Evolutionary conservation across 345 rosid species (phyloP).

Genomic region (Odontarrhena argentea): DNA sequence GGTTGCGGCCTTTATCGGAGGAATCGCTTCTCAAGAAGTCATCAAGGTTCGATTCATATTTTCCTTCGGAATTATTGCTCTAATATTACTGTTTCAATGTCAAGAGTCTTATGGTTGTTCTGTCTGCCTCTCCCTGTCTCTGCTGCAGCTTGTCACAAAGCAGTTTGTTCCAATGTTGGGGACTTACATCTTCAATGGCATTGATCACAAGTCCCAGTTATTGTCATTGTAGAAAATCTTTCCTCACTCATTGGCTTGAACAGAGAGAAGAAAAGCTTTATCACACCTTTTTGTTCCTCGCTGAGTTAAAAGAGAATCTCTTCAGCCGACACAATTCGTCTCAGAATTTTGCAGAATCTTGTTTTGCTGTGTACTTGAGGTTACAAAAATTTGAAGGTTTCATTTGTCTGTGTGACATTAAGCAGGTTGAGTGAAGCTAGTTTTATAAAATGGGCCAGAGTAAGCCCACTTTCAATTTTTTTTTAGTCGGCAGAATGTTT

Average conservation of each 20-base stretch:
- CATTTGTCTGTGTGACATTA: constrained; percentile 9
- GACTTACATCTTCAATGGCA: constrained; percentile 87
- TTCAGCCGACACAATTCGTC: not conserved
- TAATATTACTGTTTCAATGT: constrained; percentile 1
- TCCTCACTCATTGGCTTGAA: constrained; percentile 18
- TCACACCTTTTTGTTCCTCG: constrained; percentile 6
- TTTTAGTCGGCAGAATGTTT: constrained; percentile 21
- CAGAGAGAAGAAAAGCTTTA: constrained; percentile 17
- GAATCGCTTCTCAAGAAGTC: constrained; percentile 91
- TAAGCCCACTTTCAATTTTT: constrained; percentile 16
- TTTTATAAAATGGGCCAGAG: constrained; percentile 20
- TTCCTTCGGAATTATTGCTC: not conserved
- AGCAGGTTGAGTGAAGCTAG: not conserved
- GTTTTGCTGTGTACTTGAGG: not conserved
- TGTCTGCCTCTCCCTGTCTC: not conserved
- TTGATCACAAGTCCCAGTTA: constrained; percentile 90
- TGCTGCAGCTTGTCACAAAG: constrained; percentile 76
- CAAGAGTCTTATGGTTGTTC: not conserved
- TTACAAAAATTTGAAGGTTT: not conserved
- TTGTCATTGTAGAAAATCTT: constrained; percentile 50
- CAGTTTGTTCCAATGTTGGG: constrained; percentile 93
- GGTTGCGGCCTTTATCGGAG: constrained; percentile 90
- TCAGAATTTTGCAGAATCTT: constrained; percentile 2
- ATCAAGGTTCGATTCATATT: constrained; percentile 63
- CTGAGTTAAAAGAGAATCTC: not conserved